Evolutionary conservation across 2,329 filamentous ascomycete genomes (phyloP).

Genomic region (Nemania sp.): DNA sequence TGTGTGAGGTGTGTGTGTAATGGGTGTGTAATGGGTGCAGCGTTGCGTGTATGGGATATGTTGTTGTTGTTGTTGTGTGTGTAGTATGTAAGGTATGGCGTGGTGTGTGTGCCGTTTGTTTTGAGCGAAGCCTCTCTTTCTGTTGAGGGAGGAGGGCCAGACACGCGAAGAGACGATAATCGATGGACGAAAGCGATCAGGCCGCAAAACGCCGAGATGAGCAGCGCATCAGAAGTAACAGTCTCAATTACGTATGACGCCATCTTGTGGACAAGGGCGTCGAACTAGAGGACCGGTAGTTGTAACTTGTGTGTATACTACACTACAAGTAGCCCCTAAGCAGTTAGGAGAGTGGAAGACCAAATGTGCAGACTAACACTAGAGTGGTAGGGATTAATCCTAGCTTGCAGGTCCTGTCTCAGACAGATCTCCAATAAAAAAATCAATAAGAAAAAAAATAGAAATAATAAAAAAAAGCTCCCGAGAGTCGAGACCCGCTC

Average conservation of each 20-base stretch:
- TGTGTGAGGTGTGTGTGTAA: not conserved
- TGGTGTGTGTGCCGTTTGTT: not conserved
- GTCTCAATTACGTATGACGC: not conserved
- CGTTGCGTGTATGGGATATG: too few species aligned
- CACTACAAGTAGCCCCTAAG: too few species aligned
- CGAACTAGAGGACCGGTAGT: too few species aligned
- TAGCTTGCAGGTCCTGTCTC: slow-evolving; percentile 14
- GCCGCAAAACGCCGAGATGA: slow-evolving; percentile 1
- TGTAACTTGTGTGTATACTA: not conserved
- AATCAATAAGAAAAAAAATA: too few species aligned
- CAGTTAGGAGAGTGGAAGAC: too few species aligned
- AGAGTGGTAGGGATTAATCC: slow-evolving; percentile 7
- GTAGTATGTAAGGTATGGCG: not conserved
- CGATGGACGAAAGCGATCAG: slow-evolving; percentile 5
- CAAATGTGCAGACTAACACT: too few species aligned
- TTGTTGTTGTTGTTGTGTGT: too few species aligned
- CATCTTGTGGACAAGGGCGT: too few species aligned
- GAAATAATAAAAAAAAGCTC: too few species aligned
- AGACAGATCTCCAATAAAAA: slow-evolving; percentile 9
- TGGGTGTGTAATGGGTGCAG: not conserved
- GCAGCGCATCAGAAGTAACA: not conserved
- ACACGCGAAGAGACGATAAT: not conserved
- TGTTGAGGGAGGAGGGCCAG: too few species aligned
- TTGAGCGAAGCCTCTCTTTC: too few species aligned
- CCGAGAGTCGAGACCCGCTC: slow-evolving; percentile 24